Evolutionary conservation across 2,329 filamentous ascomycete species (phyloP), one percentile per base, ranked within the genome.

Genomic region (Pseudocercospora eumusae): DNA sequence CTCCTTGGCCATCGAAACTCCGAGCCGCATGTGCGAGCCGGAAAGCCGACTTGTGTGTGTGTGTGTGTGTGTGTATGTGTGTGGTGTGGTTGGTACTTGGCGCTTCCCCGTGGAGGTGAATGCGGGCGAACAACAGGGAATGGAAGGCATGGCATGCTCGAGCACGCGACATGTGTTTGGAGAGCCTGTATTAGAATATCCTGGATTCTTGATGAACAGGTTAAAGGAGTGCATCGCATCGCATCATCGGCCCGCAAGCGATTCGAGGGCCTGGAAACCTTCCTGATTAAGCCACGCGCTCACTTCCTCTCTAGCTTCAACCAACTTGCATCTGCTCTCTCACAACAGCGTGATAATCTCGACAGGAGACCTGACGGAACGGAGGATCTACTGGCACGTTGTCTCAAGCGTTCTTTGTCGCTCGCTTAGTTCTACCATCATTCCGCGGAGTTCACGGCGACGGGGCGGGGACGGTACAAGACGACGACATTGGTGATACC

Each of bases 261-360:
- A 52, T 27, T 52, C 20, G 47, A 52, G 11, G 23, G 47, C 47
- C 52, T 54, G 52, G n/a, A 54, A 54, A 40, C n/a, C 52, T 54
- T 54, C 52, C 52, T 36, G 52, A 54, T 54, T 23, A 18, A 54
- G 52, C 52, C 52, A 54, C 52, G 52, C 52, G 28, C 52, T 54
- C 52, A 54, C 52, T 40, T 54, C 52, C 52, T 36, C 28, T n/a
- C 52, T 18, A 18, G 10, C n/a, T 40, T 36, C 15, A n/a, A 5
- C 31, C 52, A 13, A n/a, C 18, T 40, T 40, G 27, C n/a, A 20
- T 20, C n/a, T 54, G 13, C n/a, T 11, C 36, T 40, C 36, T 40
- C 15, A 40, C 36, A 40, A n/a, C 36, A 40, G 36, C 36, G 36
- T 40, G 15, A 40, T 31, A 15, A 33, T 21, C 44, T 25, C 44